Evolutionary conservation across 1,284 basidiomycete species (phyloP).

Genomic region (Ceratobasidium sp.): DNA sequence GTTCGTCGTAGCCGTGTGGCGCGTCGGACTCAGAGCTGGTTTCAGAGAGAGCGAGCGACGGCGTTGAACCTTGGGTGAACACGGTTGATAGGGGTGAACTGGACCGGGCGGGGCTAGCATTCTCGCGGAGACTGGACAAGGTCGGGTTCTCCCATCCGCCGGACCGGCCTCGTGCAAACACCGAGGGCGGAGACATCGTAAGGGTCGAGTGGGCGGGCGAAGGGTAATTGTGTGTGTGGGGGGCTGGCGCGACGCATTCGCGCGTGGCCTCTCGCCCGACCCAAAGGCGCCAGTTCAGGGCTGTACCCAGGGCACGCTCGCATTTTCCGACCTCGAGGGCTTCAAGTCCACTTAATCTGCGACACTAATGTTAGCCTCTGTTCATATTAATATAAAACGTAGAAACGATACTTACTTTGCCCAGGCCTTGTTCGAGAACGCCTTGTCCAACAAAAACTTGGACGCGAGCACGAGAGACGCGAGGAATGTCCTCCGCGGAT

Average conservation of each 20-base stretch:
- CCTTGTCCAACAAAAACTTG: slow-evolving; percentile 93
- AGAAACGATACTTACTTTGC: slow-evolving; percentile 63
- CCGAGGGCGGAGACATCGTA: neutral
- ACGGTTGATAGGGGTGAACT: neutral
- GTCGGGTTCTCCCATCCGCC: neutral
- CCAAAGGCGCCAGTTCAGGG: slow-evolving; percentile 86
- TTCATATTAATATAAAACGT: neutral
- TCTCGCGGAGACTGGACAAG: neutral
- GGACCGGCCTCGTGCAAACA: neutral
- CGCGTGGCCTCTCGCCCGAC: slow-evolving; percentile 61
- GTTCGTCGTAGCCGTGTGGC: slow-evolving; percentile 8
- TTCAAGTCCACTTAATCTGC: slow-evolving; percentile 71
- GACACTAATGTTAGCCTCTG: neutral
- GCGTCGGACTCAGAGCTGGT: neutral
- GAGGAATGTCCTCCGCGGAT: slow-evolving; percentile 87
- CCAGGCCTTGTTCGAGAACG: slow-evolving; percentile 90
- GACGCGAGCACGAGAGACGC: slow-evolving; percentile 88
- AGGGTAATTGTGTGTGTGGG: neutral
- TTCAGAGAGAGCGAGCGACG: slow-evolving; percentile 15
- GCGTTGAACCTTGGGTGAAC: slow-evolving; percentile 12
- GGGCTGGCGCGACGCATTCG: neutral
- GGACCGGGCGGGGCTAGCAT: neutral
- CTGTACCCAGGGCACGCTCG: slow-evolving; percentile 80
- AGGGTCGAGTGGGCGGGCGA: neutral
- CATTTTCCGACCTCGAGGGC: slow-evolving; percentile 82